These are phyloP conservation scores for Echium plantagineum DNA, from an alignment of 257 asterid species.

Conservation along the genomic window DNA sequence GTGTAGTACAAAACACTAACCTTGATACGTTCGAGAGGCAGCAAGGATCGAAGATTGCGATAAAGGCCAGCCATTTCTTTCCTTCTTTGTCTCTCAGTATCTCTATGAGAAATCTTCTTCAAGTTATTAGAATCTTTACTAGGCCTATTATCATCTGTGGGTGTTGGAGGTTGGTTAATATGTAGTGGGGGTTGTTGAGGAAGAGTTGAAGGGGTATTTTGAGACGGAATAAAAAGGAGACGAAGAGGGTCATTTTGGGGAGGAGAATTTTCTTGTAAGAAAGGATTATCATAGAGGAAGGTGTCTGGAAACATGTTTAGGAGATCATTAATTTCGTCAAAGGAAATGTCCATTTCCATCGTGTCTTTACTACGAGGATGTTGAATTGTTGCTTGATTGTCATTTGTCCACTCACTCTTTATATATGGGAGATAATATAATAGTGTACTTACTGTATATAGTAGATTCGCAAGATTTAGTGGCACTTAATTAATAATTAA, in stretches of 20 bases:
- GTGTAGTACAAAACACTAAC: not conserved
- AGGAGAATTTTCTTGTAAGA: not conserved
- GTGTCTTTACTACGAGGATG: not conserved
- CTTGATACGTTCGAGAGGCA: slow-evolving; percentile 20
- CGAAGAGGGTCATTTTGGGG: not conserved
- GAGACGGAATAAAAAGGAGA: not conserved
- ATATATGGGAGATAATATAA: too few species aligned
- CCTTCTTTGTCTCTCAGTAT: slow-evolving; percentile 25
- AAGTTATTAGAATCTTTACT: not conserved
- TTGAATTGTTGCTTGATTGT: not conserved
- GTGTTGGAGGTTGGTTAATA: not conserved
- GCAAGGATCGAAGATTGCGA: slow-evolving; percentile 14
- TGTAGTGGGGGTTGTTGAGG: not conserved
- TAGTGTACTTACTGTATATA: too few species aligned
- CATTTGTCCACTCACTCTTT: not conserved
- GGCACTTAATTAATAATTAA: too few species aligned
- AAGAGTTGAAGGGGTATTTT: not conserved
- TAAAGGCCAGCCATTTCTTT: slow-evolving; percentile 23
- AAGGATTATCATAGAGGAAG: not conserved
- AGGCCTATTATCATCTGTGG: too few species aligned
- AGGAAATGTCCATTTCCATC: not conserved
- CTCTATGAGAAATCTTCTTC: slow-evolving; percentile 22
- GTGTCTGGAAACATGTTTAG: not conserved
- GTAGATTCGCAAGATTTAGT: too few species aligned
- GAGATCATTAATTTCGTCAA: not conserved